A percentile compares a stretch with the other conserved stretches of the same genome.
These are phyloP conservation scores for Colletotrichum gloeosporioides DNA, from an alignment of 2,329 filamentous ascomycete species.

Conservation along the genomic window DNA sequence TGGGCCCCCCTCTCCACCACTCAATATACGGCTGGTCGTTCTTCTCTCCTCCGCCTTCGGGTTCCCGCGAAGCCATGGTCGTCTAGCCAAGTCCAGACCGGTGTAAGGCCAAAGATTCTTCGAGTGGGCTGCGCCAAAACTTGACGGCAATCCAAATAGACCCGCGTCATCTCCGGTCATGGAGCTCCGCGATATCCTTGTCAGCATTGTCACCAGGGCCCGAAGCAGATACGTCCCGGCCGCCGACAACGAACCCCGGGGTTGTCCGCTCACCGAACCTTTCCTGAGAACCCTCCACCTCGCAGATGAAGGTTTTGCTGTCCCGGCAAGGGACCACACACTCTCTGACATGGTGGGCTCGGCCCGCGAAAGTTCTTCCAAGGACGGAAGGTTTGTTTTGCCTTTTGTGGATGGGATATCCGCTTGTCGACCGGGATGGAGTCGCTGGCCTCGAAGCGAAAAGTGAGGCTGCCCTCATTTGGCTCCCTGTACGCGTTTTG, in stretches of 20 bases:
- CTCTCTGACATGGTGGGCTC: neutral
- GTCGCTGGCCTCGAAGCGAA: neutral
- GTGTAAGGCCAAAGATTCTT: neutral
- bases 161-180: neutral
- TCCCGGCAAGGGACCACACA: neutral
- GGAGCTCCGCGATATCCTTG: neutral
- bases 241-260: constrained; percentile 3
- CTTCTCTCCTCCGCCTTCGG: neutral
- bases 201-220: neutral
- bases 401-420: neutral
- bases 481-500: neutral
- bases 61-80: neutral
- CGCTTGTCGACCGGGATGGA: neutral
- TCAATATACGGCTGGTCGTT: neutral
- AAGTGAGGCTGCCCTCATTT: neutral
- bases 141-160: neutral
- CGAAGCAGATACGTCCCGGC: neutral
- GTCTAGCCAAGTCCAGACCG: neutral
- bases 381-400: neutral
- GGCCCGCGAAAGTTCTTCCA: constrained; percentile 5
- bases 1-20: neutral
- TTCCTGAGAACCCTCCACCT: neutral
- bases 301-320: neutral
- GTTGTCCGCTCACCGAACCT: neutral
- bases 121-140: neutral